Evolutionary conservation across 352 stramenopile species (phyloP), one percentile per base, ranked within the genome.

Genomic region (Globisporangium carolinianum): DNA sequence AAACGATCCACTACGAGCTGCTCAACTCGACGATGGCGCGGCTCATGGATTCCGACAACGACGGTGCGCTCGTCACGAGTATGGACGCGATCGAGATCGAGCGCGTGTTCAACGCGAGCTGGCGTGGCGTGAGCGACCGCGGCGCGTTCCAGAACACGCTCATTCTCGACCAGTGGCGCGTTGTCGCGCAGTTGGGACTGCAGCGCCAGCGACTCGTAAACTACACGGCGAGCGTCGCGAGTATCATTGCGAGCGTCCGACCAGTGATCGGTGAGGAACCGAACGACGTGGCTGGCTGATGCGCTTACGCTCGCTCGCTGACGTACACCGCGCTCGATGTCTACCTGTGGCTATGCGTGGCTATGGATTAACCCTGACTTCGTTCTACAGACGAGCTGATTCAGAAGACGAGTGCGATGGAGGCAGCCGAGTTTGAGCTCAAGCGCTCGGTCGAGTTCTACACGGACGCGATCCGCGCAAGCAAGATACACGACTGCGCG

Each of bases 371-470:
- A 32, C 24, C 24, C 24, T 32, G 24, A 32, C 24, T 32, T 38
- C 43, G 42, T 35, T 54, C 37, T 47, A 8, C 8, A 81, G 66
- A 75, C 10, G 56, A 66, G 0, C 47, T 88, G 2, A 67, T 74
- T 15, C 6, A 38, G 8, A 76, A 79, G 47, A 85, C 76, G 0
- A 52, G 53, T 9, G 63, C 67, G 12, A 75, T 91, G 65, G 79
- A 87, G 51, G 59, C 59, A 6, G 74, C 76, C 0, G 78, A 89
- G 58, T 87, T 85, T 36, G 53, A 62, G 11, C 63, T 91, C 51
- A 86, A 91, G 51, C 60, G 62, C 2, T 53, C 71, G 0, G 68
- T 88, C 37, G 75, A 89, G 60, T 85, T 79, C 56, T 76, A 79
- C 55, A 88, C 73, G 0, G 65, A 80, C 32, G 61, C 61, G 3